These are phyloP conservation scores for Panaeolus papilionaceus DNA, from an alignment of 768 basidiomycete species.

Conservation along the genomic window DNA sequence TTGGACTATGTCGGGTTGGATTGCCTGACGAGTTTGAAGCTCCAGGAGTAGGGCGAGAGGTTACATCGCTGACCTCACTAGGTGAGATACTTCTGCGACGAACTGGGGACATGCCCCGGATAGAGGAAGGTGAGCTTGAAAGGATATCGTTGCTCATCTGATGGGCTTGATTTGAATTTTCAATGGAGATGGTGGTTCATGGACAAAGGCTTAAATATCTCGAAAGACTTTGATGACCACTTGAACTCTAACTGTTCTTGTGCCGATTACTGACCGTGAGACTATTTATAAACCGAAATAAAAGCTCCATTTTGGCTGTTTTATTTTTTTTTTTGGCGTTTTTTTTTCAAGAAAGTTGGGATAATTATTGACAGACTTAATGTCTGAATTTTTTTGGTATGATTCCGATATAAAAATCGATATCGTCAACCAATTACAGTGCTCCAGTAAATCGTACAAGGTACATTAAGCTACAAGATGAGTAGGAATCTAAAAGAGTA, in stretches of 20 bases:
- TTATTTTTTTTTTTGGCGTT: too few relatives aligned
- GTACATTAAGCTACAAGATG: not conserved
- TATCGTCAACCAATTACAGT: not conserved
- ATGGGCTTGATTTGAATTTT: not conserved
- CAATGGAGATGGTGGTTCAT: conserved; percentile 9
- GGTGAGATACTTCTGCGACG: conserved; percentile 47
- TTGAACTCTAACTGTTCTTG: not conserved
- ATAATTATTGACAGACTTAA: too few relatives aligned
- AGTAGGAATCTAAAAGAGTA: not conserved
- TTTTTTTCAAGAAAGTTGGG: too few relatives aligned
- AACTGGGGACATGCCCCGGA: conserved; percentile 44
- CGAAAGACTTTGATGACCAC: not conserved
- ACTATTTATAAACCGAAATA: not conserved
- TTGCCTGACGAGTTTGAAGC: not conserved
- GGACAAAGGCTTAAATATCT: conserved; percentile 10
- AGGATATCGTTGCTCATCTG: conserved; percentile 10
- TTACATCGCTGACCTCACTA: conserved; percentile 46
- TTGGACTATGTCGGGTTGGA: conserved; percentile 58
- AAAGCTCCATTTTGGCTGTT: not conserved
- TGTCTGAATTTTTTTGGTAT: too few relatives aligned
- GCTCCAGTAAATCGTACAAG: not conserved
- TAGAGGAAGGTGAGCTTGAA: conserved; percentile 47
- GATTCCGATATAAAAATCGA: too few relatives aligned
- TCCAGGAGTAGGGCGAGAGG: conserved; percentile 39
- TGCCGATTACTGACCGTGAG: not conserved